These are phyloP conservation scores for Posidonia oceanica DNA, from an alignment of 116 monocot species.

Conservation along the genomic window DNA sequence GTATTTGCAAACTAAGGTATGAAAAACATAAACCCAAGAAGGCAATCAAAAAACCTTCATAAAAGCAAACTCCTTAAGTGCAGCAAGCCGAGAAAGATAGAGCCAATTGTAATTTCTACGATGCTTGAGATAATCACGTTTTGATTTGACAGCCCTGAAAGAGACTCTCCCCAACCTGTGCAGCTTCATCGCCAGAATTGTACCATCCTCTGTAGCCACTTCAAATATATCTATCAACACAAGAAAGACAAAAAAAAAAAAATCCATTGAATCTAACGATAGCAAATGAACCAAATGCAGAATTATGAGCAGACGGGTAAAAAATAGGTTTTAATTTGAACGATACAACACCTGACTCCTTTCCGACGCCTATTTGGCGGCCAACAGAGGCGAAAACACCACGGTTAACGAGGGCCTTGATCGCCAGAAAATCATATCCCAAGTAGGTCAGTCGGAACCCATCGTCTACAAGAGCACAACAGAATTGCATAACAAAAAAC, in stretches of 20 bases:
- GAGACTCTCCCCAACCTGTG: slow-evolving; percentile 89
- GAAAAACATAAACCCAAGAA: not conserved
- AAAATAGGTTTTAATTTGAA: not conserved
- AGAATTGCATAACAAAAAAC: not conserved
- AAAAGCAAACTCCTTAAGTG: slow-evolving; percentile 90
- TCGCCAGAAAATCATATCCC: slow-evolving; percentile 97
- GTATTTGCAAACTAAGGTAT: not conserved
- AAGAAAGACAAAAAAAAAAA: not conserved
- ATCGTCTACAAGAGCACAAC: slow-evolving; percentile 42
- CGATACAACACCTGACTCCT: slow-evolving; percentile 64
- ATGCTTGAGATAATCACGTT: slow-evolving; percentile 82
- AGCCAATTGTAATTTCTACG: slow-evolving; percentile 84
- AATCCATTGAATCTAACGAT: not conserved
- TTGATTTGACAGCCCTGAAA: slow-evolving; percentile 95
- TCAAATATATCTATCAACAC: slow-evolving; percentile 72
- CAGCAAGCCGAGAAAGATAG: slow-evolving; percentile 92
- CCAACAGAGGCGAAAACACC: slow-evolving; percentile 78
- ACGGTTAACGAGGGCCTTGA: slow-evolving; percentile 85
- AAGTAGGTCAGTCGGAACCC: slow-evolving; percentile 92
- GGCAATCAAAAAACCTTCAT: slow-evolving; percentile 61
- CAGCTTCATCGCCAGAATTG: slow-evolving; percentile 81
- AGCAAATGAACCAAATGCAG: not conserved
- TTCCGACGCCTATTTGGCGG: slow-evolving; percentile 94
- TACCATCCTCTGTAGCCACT: slow-evolving; percentile 90
- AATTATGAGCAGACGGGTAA: too few relatives aligned